Base-by-base conservation (phyloP, 202 grass and related monocot species). In the Zoysia matrella region DNA sequence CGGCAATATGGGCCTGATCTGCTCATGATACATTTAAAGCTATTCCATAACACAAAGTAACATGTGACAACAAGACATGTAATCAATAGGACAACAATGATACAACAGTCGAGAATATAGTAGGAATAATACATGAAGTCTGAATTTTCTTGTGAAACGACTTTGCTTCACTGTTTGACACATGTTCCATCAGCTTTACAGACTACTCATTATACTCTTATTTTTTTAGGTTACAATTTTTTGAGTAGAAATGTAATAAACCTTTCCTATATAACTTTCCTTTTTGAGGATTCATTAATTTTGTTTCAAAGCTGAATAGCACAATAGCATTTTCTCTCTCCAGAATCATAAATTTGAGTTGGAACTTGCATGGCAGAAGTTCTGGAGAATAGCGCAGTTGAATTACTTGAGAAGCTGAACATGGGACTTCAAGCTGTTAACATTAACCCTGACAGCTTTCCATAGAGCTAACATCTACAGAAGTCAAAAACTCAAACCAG, bases 301-400 rank as follows among this genome's bases (percentile, higher is more conserved):
- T 72, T 36, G 7, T 61, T 47, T 47, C 9, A 16, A 71, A 43
- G 40, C 0, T 15, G 30, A 79, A 47, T 2, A 22, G 22, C 14
- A 48, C 72, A 50, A 16, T 63, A 74, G 10, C 46, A 30, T 64
- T 54, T 42, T 57, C 4, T 48, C 7, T 65, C 40, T 60, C 15
- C 45, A 51, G 67, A 67, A 44, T 80, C 52, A 67, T 74, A 41
- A 56, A 67, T 56, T 45, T 86, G 61, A 67, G 16, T 60, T 68
- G 11, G 67, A 60, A 39, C 2, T 74, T 7, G 65, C 74, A 66
- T 22, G 18, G 12, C 45, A 16, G 76, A 16, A 67, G 36, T 52
- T 67, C 30, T 47, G 49, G 55, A 50, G 42, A 65, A 78, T 41
- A 48, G 6, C 47, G 10, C 50, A 65, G 42, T 60, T 7, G 49